phyloP scores from a whole-genome alignment of 2,329 filamentous ascomycete genomes.

The Mariannaea sp. region DNA sequence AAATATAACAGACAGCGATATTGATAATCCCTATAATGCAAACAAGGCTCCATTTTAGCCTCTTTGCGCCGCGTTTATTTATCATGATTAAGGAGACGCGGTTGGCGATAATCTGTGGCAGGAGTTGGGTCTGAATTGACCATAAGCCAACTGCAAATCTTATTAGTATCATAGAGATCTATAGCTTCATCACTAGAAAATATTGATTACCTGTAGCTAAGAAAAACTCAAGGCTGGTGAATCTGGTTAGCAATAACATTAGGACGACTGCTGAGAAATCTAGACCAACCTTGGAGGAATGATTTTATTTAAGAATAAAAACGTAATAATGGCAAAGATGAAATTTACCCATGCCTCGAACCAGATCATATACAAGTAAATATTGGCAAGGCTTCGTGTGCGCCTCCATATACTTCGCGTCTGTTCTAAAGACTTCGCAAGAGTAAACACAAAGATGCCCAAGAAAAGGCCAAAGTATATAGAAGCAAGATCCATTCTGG shows the following conservation, averaged over 20 bases:
- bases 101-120: constrained; percentile 58
- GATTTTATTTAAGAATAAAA: neutral
- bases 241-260: neutral
- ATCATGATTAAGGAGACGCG: constrained; percentile 52
- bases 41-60: constrained; percentile 51
- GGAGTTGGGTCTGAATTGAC: constrained; percentile 46
- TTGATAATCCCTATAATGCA: constrained; percentile 50
- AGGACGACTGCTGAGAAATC: neutral
- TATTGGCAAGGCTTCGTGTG: neutral
- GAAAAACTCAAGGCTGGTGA: neutral
- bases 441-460: neutral
- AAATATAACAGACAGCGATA: constrained; percentile 54
- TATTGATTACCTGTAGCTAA: neutral
- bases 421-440: neutral
- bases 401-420: neutral
- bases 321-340: neutral
- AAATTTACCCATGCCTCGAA: neutral
- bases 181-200: neutral
- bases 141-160: constrained; percentile 34
- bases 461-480: neutral
- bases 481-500: neutral
- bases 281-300: neutral
- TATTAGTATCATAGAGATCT: constrained; percentile 15
- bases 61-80: constrained; percentile 37
- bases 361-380: neutral